These are phyloP conservation scores for Parsonsia alboflavescens DNA, from an alignment of 257 asterid species.

Conservation along the genomic window DNA sequence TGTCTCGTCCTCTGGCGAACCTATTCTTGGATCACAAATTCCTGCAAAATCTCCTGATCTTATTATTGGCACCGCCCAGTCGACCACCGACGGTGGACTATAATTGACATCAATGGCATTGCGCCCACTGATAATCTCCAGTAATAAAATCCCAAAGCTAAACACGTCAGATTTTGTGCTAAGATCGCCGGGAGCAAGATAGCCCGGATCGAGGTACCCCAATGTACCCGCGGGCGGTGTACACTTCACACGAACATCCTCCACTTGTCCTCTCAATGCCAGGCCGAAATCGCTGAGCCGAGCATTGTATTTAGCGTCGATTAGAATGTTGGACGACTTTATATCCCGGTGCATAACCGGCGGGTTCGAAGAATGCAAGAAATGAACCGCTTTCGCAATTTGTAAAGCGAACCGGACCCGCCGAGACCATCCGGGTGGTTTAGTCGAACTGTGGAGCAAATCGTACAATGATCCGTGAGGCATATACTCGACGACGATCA, in stretches of 20 bases:
- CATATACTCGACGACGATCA: conserved; percentile 81
- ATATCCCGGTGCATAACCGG: conserved; percentile 82
- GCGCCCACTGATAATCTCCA: conserved; percentile 77
- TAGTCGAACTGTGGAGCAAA: conserved; percentile 47
- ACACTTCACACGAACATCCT: conserved; percentile 52
- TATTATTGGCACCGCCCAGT: conserved; percentile 75
- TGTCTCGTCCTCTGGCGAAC: conserved; percentile 39
- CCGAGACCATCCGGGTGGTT: conserved; percentile 61
- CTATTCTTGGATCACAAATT: conserved; percentile 59
- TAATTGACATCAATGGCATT: conserved; percentile 71
- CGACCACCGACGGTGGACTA: conserved; percentile 80
- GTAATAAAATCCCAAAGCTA: conserved; percentile 70
- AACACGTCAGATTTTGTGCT: conserved; percentile 81
- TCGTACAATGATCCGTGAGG: conserved; percentile 69
- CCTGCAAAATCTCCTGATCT: conserved; percentile 39
- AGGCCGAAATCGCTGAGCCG: conserved; percentile 81
- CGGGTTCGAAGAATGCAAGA: conserved; percentile 56
- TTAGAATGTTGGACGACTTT: conserved; percentile 67
- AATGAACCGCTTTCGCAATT: conserved; percentile 61
- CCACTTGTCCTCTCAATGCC: conserved; percentile 76
- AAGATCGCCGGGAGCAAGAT: conserved; percentile 82
- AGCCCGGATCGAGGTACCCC: conserved; percentile 84
- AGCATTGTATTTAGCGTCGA: conserved; percentile 48
- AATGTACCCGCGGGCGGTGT: conserved; percentile 96
- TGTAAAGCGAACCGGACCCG: conserved; percentile 63